phyloP scores from a whole-genome alignment of 2,329 filamentous ascomycete species.

The Akanthomyces uredinophilus region DNA sequence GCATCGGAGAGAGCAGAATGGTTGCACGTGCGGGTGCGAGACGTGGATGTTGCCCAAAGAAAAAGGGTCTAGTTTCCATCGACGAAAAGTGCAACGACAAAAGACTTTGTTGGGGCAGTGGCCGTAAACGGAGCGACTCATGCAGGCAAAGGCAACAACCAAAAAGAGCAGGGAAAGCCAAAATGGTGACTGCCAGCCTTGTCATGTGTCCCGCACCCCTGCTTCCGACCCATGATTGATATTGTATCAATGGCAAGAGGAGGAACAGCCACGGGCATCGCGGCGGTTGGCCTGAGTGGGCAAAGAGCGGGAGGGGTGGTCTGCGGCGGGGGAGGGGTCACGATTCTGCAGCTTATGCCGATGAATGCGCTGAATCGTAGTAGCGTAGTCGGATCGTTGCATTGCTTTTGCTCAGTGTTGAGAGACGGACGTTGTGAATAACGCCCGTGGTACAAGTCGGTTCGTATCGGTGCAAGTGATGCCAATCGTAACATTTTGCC shows the following conservation, averaged over 20 bases:
- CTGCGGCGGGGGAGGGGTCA: slow-evolving; percentile 8
- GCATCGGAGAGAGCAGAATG: slow-evolving; percentile 5
- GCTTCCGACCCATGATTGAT: background rate
- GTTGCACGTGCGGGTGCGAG: slow-evolving; percentile 11
- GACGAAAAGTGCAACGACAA: background rate
- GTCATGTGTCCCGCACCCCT: background rate
- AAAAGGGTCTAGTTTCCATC: background rate
- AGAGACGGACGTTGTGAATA: too few relatives aligned
- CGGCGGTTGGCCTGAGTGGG: slow-evolving; percentile 4
- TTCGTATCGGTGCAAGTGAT: too few relatives aligned
- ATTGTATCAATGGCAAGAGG: slow-evolving; percentile 7
- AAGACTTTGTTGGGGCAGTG: background rate
- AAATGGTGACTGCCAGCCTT: background rate
- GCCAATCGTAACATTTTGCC: too few relatives aligned
- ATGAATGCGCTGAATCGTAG: background rate
- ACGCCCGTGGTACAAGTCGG: too few relatives aligned
- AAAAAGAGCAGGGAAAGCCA: background rate
- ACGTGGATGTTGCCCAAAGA: background rate
- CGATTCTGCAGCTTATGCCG: background rate
- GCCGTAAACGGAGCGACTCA: background rate
- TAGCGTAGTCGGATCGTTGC: background rate
- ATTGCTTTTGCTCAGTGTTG: too few relatives aligned
- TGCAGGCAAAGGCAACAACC: background rate
- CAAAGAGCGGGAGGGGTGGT: background rate
- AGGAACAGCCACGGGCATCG: slow-evolving; percentile 10